Evolutionary conservation across 2,329 filamentous ascomycete genomes (phyloP).

Genomic region (Diaporthe ilicicola): DNA sequence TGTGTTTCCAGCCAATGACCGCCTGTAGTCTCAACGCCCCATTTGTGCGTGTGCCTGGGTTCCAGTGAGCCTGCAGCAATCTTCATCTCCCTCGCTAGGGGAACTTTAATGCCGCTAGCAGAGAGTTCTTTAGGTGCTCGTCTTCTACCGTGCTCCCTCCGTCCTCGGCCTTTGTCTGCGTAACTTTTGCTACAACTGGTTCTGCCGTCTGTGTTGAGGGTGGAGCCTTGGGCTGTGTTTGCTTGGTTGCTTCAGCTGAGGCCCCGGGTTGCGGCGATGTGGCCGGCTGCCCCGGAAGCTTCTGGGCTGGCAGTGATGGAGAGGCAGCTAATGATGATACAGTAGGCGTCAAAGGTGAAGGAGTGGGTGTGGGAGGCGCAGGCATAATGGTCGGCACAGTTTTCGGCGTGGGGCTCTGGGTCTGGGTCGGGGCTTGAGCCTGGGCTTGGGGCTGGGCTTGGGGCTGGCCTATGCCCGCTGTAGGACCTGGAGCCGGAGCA

Average conservation of each 20-base stretch:
- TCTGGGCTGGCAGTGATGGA: slow-evolving; percentile 24
- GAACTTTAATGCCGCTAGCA: slow-evolving; percentile 24
- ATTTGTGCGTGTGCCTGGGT: not conserved
- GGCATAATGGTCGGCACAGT: slow-evolving; percentile 14
- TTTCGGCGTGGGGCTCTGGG: not conserved
- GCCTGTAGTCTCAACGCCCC: slow-evolving; percentile 27
- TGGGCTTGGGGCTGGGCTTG: not conserved
- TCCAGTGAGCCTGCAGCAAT: no score
- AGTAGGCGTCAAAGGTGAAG: slow-evolving; percentile 2
- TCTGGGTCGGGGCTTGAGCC: not conserved
- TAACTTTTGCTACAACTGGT: not conserved
- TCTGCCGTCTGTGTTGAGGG: slow-evolving; percentile 28
- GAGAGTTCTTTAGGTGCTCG: slow-evolving; percentile 15
- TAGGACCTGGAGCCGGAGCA: not conserved
- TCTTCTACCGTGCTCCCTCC: slow-evolving; percentile 8
- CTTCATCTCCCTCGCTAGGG: not conserved
- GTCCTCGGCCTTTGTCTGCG: not conserved
- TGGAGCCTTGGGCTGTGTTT: slow-evolving; percentile 28
- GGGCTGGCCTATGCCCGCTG: not conserved
- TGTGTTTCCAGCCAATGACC: not conserved
- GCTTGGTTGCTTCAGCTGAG: slow-evolving; percentile 28
- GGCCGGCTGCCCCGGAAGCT: slow-evolving; percentile 15
- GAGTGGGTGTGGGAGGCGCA: slow-evolving; percentile 11
- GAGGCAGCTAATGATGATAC: slow-evolving; percentile 23
- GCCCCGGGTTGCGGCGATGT: slow-evolving; percentile 20